Percentiles rank a stretch among this genome's conserved stretches.
Conservation (phyloP, 2,329 filamentous ascomycete genomes). For the Cercospora sojina region DNA sequence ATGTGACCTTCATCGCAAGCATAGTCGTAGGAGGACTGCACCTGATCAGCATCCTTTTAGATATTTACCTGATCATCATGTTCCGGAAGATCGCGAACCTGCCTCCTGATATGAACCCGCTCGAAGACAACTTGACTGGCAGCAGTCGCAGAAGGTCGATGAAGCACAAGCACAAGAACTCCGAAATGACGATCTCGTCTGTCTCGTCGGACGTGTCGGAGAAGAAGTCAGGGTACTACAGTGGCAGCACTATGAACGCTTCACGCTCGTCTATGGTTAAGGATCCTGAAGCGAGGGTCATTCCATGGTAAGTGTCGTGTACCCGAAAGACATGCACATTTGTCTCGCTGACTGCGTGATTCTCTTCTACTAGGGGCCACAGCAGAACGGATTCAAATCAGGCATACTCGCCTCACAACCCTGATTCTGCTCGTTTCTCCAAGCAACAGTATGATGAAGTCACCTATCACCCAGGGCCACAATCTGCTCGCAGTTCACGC, state of each 20-base stretch:
- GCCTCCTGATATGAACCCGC: conserved; percentile 92
- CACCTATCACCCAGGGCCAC: conserved; percentile 33
- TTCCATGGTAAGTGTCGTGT: conserved; percentile 61
- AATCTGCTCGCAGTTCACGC: conserved; percentile 40
- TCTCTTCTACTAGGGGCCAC: conserved; percentile 51
- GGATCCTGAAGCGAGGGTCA: conserved; percentile 48
- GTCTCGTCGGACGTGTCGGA: conserved; percentile 43
- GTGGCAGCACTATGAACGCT: conserved; percentile 46
- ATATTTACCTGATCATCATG: conserved; percentile 70
- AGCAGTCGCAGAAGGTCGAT: conserved; percentile 48
- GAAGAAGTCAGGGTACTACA: conserved; percentile 58
- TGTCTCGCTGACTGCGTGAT: not conserved
- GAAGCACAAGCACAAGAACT: conserved; percentile 73
- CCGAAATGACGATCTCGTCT: conserved; percentile 46
- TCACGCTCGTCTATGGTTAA: conserved; percentile 42
- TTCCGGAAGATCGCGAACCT: conserved; percentile 80
- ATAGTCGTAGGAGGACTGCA: conserved; percentile 67
- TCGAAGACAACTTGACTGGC: conserved; percentile 81
- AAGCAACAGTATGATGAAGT: conserved; percentile 50
- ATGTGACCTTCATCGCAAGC: conserved; percentile 66
- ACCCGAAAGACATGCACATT: too few relatives aligned
- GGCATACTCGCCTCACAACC: conserved; percentile 55
- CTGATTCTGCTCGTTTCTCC: conserved; percentile 55
- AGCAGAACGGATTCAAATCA: conserved; percentile 66
- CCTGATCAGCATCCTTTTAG: conserved; percentile 66